A percentile compares a stretch with the other conserved stretches of the same genome.
These are phyloP conservation scores for Pulveroboletus ravenelii DNA, from an alignment of 768 basidiomycete species.

Conservation along the genomic window DNA sequence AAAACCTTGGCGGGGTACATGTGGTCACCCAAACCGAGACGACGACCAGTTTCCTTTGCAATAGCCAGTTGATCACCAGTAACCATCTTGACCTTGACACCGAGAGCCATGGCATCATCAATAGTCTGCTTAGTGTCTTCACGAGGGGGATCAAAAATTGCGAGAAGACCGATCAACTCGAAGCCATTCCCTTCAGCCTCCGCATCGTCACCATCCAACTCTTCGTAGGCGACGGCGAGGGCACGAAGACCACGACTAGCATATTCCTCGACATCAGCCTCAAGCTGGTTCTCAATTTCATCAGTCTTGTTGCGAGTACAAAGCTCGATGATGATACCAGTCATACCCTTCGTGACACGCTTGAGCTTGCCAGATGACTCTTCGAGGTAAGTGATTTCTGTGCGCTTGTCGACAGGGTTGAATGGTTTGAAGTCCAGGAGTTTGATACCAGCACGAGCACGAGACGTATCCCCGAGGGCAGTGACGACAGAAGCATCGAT, in stretches of 20 bases:
- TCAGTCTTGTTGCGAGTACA: conserved; percentile 97
- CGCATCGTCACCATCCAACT: conserved; percentile 74
- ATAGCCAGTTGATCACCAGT: conserved; percentile 99
- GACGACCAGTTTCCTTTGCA: conserved; percentile 97
- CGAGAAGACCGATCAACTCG: conserved; percentile 93
- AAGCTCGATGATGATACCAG: conserved; percentile 95
- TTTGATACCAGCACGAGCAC: conserved; percentile 89
- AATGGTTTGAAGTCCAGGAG: conserved; percentile 99
- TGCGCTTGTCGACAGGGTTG: conserved; percentile 99
- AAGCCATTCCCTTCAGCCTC: conserved; percentile 95
- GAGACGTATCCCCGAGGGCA: conserved; percentile 64
- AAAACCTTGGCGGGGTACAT: conserved; percentile 99
- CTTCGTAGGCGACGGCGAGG: conserved; percentile 93
- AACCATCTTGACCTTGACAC: conserved; percentile 99
- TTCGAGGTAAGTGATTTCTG: conserved; percentile 96
- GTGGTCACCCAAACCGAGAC: conserved; percentile 96
- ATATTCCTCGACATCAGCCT: conserved; percentile 94
- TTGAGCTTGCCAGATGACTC: conserved; percentile 93
- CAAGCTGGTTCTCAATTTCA: conserved; percentile 84
- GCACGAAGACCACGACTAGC: conserved; percentile 93
- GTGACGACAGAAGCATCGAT: conserved; percentile 86
- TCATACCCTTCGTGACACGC: conserved; percentile 99
- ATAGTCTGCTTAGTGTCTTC: conserved; percentile 99
- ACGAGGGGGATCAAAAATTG: conserved; percentile 97
- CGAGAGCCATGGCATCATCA: conserved; percentile 92